These are phyloP conservation scores for Tricholomella constricta DNA, from an alignment of 768 basidiomycete species.

Conservation along the genomic window DNA sequence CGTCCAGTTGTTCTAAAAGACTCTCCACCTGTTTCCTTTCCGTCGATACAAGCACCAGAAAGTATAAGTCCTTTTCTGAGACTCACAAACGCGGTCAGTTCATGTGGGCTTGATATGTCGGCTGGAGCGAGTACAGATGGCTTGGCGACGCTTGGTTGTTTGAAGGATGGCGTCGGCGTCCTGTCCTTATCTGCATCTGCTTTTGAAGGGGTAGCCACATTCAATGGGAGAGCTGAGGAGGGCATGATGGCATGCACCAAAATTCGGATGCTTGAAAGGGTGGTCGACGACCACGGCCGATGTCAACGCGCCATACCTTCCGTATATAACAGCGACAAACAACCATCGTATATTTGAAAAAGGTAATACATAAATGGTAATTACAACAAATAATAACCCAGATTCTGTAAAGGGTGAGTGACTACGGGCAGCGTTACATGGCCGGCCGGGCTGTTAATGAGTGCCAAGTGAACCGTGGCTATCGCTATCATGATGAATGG, in stretches of 20 bases:
- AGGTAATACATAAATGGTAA: not conserved
- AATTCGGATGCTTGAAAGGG: not conserved
- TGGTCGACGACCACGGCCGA: not conserved
- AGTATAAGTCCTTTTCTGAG: not conserved
- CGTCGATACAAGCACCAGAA: not conserved
- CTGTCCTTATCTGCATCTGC: constrained; percentile 47
- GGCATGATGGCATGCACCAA: constrained; percentile 27
- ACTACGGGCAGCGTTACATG: not conserved
- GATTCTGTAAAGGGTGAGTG: not conserved
- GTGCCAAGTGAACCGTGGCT: too few relatives aligned
- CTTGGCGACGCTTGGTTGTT: constrained; percentile 41
- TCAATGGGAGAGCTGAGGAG: constrained; percentile 67
- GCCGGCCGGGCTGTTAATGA: not conserved
- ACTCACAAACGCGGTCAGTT: constrained; percentile 91
- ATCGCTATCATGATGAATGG: too few relatives aligned
- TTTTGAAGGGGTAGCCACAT: constrained; percentile 62
- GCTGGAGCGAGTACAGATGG: constrained; percentile 42
- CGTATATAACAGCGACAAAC: not conserved
- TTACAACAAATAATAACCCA: not conserved
- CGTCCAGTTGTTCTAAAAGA: constrained; percentile 83
- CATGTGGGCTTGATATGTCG: constrained; percentile 91
- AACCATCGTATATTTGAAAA: not conserved
- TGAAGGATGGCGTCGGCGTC: constrained; percentile 50
- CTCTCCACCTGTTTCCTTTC: constrained; percentile 75
- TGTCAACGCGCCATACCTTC: not conserved